A percentile compares a stretch with the other conserved stretches of the same genome.
Conservation (phyloP, 2,329 filamentous ascomycete genomes). For the Pseudogymnoascus pannorum region DNA sequence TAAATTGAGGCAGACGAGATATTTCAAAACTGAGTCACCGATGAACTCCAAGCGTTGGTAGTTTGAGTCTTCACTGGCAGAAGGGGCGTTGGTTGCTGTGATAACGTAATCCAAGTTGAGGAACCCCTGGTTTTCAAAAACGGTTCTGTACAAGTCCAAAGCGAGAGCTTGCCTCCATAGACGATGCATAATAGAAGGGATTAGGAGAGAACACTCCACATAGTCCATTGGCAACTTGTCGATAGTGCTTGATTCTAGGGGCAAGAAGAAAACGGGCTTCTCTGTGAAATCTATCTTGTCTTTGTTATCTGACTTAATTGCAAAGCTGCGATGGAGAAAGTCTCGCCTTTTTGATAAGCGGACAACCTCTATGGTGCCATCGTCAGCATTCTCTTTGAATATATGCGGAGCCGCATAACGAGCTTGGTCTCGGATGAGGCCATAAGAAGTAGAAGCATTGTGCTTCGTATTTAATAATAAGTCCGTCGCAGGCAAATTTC, state of each 20-base stretch:
- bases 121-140: conserved; percentile 48
- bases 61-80: conserved; percentile 51
- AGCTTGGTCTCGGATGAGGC: conserved; percentile 4
- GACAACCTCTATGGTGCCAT: not conserved
- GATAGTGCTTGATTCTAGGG: not conserved
- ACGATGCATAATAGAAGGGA: conserved; percentile 68
- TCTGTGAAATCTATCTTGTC: not conserved
- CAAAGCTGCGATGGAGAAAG: conserved; percentile 42
- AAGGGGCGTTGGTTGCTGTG: conserved; percentile 63
- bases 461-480: not conserved
- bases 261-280: not conserved
- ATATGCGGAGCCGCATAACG: not conserved
- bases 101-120: conserved; percentile 48
- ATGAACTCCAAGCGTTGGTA: conserved; percentile 85
- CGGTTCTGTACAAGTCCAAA: conserved; percentile 46
- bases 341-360: conserved; percentile 50
- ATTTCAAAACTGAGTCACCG: conserved; percentile 78
- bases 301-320: not conserved
- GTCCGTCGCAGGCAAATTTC: not conserved
- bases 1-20: conserved; percentile 60
- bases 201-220: conserved; percentile 49
- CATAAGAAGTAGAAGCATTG: not conserved
- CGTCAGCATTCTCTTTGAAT: not conserved
- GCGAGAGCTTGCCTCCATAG: conserved; percentile 60
- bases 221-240: conserved; percentile 22